Evolutionary conservation across 2,329 filamentous ascomycete species (phyloP).

Genomic region (Trichoderma citrinoviride): DNA sequence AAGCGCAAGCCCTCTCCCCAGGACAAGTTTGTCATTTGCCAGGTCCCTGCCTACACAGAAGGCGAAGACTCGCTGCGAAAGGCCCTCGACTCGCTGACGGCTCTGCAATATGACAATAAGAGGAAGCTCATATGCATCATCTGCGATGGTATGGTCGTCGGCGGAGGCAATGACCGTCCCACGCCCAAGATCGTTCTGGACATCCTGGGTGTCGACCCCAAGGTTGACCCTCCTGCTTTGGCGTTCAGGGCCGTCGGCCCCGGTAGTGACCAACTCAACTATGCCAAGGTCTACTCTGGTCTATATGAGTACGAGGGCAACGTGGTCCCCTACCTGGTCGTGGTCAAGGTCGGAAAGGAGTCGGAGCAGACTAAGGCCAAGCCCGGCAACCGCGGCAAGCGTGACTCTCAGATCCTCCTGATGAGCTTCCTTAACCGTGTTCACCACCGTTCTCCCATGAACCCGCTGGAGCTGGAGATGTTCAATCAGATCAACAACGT

Average conservation of each 20-base stretch:
- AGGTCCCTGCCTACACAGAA: slow-evolving; percentile 96
- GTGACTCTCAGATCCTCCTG: slow-evolving; percentile 92
- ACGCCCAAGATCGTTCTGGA: slow-evolving; percentile 98
- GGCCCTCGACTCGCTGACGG: slow-evolving; percentile 89
- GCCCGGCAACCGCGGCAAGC: slow-evolving; percentile 96
- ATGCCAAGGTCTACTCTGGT: slow-evolving; percentile 97
- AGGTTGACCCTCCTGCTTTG: slow-evolving; percentile 89
- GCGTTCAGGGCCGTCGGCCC: slow-evolving; percentile 91
- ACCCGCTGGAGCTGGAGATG: slow-evolving; percentile 92
- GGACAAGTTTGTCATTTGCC: slow-evolving; percentile 98
- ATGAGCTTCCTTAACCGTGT: slow-evolving; percentile 99
- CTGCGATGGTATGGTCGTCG: slow-evolving; percentile 95
- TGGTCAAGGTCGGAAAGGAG: slow-evolving; percentile 97
- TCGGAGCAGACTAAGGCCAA: slow-evolving; percentile 88
- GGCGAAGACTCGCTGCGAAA: slow-evolving; percentile 93
- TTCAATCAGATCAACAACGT: slow-evolving; percentile 99
- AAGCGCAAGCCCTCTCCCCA: slow-evolving; percentile 86
- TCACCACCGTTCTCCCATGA: slow-evolving; percentile 92
- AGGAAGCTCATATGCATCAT: slow-evolving; percentile 94
- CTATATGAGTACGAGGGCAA: slow-evolving; percentile 97
- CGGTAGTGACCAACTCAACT: slow-evolving; percentile 91
- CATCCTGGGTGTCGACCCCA: slow-evolving; percentile 94
- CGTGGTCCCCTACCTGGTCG: slow-evolving; percentile 90
- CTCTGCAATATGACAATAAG: slow-evolving; percentile 97
- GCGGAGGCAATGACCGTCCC: slow-evolving; percentile 90